phyloP scores from a whole-genome alignment of 495 filamentous ascomycete species.

The Podospora tetraspora region DNA sequence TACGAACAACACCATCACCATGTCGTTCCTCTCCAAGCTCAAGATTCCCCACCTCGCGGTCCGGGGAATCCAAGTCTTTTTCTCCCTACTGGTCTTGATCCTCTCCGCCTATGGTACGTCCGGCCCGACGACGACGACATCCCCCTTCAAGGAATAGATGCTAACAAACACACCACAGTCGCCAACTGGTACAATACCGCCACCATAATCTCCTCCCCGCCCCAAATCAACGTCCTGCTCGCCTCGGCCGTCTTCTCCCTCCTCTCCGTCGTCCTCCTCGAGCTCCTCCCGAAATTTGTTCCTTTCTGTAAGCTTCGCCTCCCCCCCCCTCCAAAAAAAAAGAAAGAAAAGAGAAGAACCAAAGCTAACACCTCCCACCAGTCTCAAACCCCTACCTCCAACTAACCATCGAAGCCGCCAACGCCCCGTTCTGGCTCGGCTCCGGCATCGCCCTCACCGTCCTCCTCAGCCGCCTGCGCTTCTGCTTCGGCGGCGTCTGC shows the following conservation, averaged over 20 bases:
- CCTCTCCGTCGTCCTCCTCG: constrained; percentile 61
- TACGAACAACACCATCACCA: constrained; percentile 6
- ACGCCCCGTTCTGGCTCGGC: constrained; percentile 76
- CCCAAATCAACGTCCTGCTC: constrained; percentile 67
- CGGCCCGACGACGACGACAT: neutral
- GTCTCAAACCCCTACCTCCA: constrained; percentile 54
- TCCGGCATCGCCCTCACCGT: constrained; percentile 69
- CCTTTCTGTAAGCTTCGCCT: constrained; percentile 31
- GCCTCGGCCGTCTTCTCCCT: constrained; percentile 61
- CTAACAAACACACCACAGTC: constrained; percentile 32
- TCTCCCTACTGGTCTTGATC: constrained; percentile 61
- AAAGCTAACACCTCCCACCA: constrained; percentile 28
- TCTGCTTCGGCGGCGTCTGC: constrained; percentile 50
- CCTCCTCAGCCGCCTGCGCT: constrained; percentile 52
- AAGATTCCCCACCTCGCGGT: constrained; percentile 20
- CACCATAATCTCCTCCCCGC: constrained; percentile 43
- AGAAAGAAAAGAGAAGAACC: too few relatives aligned
- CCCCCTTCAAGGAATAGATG: neutral
- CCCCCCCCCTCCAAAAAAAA: neutral
- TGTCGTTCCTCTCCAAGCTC: constrained; percentile 14
- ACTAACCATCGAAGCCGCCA: constrained; percentile 57
- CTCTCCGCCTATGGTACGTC: constrained; percentile 66
- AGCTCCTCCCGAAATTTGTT: constrained; percentile 53
- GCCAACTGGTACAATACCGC: constrained; percentile 48
- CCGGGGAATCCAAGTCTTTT: constrained; percentile 50